Evolutionary conservation across 352 stramenopile genomes (phyloP), one percentile per base, ranked within the genome.

Genomic region (Aphanomyces cochlioides): DNA sequence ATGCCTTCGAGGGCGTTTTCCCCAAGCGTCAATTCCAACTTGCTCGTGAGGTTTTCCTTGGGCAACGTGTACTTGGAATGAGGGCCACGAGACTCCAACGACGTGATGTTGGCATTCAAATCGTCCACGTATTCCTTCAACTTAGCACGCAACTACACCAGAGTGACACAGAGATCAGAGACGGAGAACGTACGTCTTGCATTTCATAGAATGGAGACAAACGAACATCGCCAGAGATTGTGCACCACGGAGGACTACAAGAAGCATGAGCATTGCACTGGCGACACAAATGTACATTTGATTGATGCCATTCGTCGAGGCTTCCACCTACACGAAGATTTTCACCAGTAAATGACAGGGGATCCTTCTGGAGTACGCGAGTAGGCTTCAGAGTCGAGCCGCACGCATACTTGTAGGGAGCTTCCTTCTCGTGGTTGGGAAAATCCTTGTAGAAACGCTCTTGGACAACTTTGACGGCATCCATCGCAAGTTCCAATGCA

Each of bases 11-110:
- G 90, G 72, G 87, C 89, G 53, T 79, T 76, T 65, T 80, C 76
- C 47, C 90, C 79, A 68, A 96, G 97, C 71, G 84, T 84, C 38
- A 98, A 79, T 69, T 97, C 90, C 36, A 98, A 66, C 73, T 92
- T 92, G 37, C 90, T 90, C 7, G 84, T 76, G 12, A 81, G 73
- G 59, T 89, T 79, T 74, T 97, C 91, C 45, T 74, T 75, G 7
- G 89, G 88, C 5, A 98, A 81, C 37, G 79, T 84, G 79, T 97
- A 98, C 81, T 97, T 96, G 74, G 90, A 97, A 74, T 86, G 89
- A 5, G 90, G 89, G 13, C 92, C 92, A 64, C 87, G 90, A 21
- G 82, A 85, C 53, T 93, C 86, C 12, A 98, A 75, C 45, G 79
- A 83, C 34, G 82, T 83, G 39, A 96, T 81, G 74, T 97, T 80